A percentile compares a stretch with the other conserved stretches of the same genome.
Evolutionary conservation across 2,329 filamentous ascomycete genomes (phyloP).

Genomic region (Stromatinia cepivora): DNA sequence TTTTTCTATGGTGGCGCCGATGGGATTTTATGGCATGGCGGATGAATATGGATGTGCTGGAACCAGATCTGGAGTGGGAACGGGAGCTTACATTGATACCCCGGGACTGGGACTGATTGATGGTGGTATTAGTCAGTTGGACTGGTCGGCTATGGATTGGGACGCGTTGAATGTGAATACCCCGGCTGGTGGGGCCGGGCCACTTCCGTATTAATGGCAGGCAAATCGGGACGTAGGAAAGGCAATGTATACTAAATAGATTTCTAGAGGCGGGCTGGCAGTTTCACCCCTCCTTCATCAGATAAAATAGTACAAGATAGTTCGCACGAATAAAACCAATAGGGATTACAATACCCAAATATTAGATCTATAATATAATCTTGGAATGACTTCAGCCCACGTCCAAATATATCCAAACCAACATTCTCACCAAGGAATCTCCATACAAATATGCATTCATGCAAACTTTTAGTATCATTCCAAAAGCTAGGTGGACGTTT

Average conservation of each 20-base stretch:
- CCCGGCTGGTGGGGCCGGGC: background rate
- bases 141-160: slow-evolving; percentile 40
- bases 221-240: background rate
- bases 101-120: slow-evolving; percentile 28
- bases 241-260: background rate
- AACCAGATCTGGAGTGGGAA: slow-evolving; percentile 4
- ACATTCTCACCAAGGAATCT: too few species aligned
- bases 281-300: background rate
- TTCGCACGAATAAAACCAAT: background rate
- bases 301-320: background rate
- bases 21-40: slow-evolving; percentile 26
- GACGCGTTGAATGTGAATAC: slow-evolving; percentile 14
- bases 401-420: too few species aligned
- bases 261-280: background rate
- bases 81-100: slow-evolving; percentile 26
- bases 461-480: too few species aligned
- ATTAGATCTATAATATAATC: background rate
- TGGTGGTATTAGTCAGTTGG: slow-evolving; percentile 34
- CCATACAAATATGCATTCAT: too few species aligned
- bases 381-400: too few species aligned
- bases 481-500: too few species aligned
- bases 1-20: slow-evolving; percentile 26
- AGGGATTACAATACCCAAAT: background rate
- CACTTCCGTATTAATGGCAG: background rate
- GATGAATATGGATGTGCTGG: slow-evolving; percentile 23